A percentile compares a stretch with the other conserved stretches of the same genome.
phyloP scores from a whole-genome alignment of 495 filamentous ascomycete genomes.

The Geoglossum glabrum region DNA sequence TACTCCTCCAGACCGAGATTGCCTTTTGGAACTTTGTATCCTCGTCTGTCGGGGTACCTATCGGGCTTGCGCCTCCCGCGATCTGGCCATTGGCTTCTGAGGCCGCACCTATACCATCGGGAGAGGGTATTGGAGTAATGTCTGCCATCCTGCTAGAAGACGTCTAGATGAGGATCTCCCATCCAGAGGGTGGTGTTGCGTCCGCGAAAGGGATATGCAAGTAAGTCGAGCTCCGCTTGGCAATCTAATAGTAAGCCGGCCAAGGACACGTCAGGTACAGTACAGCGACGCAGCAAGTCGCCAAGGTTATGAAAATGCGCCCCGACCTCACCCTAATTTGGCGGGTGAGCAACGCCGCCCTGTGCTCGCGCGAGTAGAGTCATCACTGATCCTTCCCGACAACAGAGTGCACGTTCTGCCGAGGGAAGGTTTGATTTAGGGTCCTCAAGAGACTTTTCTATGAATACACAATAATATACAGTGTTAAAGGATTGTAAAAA shows the following conservation, averaged over 20 bases:
- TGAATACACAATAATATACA: too few species aligned
- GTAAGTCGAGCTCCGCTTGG: neutral
- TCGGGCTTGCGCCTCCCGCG: neutral
- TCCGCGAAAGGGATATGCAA: neutral
- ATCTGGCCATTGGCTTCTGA: neutral
- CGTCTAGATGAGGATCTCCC: neutral
- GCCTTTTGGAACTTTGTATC: constrained; percentile 89
- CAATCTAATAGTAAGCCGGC: neutral
- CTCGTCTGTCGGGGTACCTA: constrained; percentile 17
- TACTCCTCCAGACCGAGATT: constrained; percentile 93
- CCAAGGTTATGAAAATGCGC: too few species aligned
- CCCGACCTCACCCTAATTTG: too few species aligned
- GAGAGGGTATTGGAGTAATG: neutral
- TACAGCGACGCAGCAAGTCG: too few species aligned
- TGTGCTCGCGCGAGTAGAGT: too few species aligned
- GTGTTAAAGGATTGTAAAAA: too few species aligned
- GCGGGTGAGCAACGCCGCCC: too few species aligned
- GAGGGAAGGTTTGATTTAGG: too few species aligned
- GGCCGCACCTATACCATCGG: neutral
- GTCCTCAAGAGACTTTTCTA: too few species aligned
- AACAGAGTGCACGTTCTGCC: too few species aligned
- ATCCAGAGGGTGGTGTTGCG: neutral
- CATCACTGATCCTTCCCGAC: too few species aligned
- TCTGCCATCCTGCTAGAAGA: neutral
- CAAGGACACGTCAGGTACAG: neutral